phyloP scores from a whole-genome alignment of 805 yeast genomes.

The Schizosaccharomyces osmophilus region DNA sequence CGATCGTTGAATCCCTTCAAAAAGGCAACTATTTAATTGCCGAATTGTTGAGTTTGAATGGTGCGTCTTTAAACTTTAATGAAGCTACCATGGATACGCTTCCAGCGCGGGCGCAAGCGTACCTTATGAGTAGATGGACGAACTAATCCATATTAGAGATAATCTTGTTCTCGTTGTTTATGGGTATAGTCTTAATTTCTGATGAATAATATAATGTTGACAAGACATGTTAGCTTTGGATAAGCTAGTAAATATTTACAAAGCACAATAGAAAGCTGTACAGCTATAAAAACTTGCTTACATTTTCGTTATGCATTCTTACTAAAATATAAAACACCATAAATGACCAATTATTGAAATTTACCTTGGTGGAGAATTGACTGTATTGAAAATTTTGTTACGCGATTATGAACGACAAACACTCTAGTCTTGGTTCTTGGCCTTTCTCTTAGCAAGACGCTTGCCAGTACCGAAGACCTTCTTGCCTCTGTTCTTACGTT shows the following conservation, averaged over 20 bases:
- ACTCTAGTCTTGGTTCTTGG: constrained; percentile 6
- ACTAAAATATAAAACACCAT: not conserved
- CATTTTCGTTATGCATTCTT: not conserved
- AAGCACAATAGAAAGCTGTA: too few relatives aligned
- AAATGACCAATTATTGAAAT: not conserved
- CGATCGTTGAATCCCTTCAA: not conserved
- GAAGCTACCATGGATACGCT: not conserved
- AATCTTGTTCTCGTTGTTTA: too few relatives aligned
- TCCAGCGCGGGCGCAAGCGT: constrained; percentile 1
- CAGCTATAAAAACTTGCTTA: too few relatives aligned
- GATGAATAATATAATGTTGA: too few relatives aligned
- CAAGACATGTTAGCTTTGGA: too few relatives aligned
- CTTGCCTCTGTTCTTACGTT: constrained; percentile 27
- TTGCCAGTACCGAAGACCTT: constrained; percentile 96
- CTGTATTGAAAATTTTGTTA: not conserved
- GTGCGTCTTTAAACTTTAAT: not conserved
- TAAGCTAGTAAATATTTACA: too few relatives aligned
- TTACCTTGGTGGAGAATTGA: not conserved
- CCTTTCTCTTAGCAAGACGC: constrained; percentile 48
- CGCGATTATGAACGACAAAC: too few relatives aligned
- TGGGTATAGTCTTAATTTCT: too few relatives aligned
- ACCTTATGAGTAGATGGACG: not conserved
- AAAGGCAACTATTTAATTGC: not conserved
- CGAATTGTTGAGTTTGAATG: not conserved
- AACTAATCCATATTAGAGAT: too few relatives aligned